These are phyloP conservation scores for Diaporthe vexans DNA, from an alignment of 2,329 filamentous ascomycete species.

Conservation along the genomic window DNA sequence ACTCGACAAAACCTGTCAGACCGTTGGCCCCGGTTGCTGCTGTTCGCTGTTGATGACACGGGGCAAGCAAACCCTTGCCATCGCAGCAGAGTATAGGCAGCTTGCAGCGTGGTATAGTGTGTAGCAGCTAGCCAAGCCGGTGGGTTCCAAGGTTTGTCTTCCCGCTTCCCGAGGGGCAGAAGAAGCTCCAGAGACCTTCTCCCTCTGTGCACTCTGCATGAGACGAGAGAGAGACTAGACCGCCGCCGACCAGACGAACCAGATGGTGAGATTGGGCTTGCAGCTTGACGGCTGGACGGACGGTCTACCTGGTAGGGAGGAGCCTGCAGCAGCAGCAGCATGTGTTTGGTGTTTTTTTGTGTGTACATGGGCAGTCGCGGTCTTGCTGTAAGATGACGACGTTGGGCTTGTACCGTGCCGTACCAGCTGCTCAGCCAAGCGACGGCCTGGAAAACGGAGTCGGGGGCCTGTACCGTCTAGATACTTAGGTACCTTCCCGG, in stretches of 20 bases:
- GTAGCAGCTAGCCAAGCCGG: slow-evolving; percentile 22
- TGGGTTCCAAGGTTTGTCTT: slow-evolving; percentile 29
- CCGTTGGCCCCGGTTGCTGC: not conserved
- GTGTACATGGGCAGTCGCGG: no score
- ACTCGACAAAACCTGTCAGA: slow-evolving; percentile 23
- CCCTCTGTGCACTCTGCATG: slow-evolving; percentile 26
- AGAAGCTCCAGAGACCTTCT: not conserved
- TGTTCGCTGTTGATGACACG: slow-evolving; percentile 21
- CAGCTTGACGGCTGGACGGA: slow-evolving; percentile 15
- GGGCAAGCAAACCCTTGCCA: slow-evolving; percentile 17
- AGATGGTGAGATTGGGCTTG: slow-evolving; percentile 16
- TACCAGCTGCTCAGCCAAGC: slow-evolving; percentile 14
- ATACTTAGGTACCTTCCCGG: no score
- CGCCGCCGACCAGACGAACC: slow-evolving; percentile 12
- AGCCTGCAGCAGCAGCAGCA: not conserved
- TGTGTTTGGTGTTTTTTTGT: not conserved
- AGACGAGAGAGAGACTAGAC: slow-evolving; percentile 19
- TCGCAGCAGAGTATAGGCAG: not conserved
- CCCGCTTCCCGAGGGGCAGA: slow-evolving; percentile 31
- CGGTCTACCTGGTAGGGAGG: not conserved
- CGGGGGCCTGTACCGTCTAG: no score
- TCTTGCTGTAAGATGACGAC: slow-evolving; percentile 39
- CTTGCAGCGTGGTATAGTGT: slow-evolving; percentile 9
- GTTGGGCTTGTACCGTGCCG: slow-evolving; percentile 6
- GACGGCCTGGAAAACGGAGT: not conserved